These are phyloP conservation scores for Trichophaea hybrida DNA, from an alignment of 2,329 filamentous ascomycete species.

Conservation along the genomic window DNA sequence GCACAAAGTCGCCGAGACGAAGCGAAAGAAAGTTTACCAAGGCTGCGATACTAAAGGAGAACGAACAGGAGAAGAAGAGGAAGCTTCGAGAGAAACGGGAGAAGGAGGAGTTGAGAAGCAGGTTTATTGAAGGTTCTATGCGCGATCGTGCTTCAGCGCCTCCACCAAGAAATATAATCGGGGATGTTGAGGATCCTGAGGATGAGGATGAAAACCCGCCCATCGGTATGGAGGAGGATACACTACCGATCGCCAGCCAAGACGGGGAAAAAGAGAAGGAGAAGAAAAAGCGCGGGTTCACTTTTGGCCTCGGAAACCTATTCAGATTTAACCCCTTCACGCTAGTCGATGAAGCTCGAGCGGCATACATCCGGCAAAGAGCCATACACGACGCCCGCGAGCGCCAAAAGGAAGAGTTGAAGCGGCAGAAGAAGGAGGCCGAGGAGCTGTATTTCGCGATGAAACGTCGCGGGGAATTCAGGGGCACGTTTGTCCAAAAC, in stretches of 20 bases:
- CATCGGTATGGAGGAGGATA: neutral
- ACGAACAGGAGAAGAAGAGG: neutral
- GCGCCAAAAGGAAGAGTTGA: slow-evolving; percentile 15
- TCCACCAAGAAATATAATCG: slow-evolving; percentile 55
- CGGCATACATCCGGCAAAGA: slow-evolving; percentile 18
- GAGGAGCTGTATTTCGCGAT: slow-evolving; percentile 1
- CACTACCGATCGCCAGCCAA: neutral
- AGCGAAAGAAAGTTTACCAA: neutral
- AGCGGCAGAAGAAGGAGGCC: slow-evolving; percentile 15
- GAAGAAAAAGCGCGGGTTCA: neutral
- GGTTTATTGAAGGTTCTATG: slow-evolving; percentile 68
- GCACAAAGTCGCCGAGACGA: neutral
- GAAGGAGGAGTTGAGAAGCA: slow-evolving; percentile 28
- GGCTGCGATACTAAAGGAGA: neutral
- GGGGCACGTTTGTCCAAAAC: neutral
- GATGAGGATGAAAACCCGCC: neutral
- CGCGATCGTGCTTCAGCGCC: slow-evolving; percentile 59
- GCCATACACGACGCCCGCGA: slow-evolving; percentile 14
- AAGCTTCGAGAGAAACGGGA: slow-evolving; percentile 6
- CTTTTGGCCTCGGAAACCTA: slow-evolving; percentile 8
- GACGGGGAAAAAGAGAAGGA: neutral
- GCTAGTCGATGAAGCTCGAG: slow-evolving; percentile 16
- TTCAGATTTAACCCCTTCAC: slow-evolving; percentile 18
- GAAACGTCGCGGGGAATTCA: slow-evolving; percentile 5
- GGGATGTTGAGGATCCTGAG: slow-evolving; percentile 11